phyloP scores from a whole-genome alignment of 73 alveolate genomes.

The Paramecium caudatum region DNA sequence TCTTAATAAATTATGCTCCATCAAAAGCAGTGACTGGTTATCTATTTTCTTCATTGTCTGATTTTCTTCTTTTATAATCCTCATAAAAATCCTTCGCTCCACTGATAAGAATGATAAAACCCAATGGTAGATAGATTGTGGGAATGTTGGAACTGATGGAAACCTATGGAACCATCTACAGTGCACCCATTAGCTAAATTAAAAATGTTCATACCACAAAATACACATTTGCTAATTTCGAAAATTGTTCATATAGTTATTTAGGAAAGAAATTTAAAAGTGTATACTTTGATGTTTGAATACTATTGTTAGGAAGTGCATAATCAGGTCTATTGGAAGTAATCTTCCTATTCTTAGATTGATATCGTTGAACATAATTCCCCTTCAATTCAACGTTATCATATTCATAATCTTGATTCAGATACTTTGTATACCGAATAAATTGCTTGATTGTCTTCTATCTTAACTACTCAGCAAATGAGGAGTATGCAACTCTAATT shows the following conservation, averaged over 20 bases:
- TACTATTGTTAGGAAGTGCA: slow-evolving; percentile 71
- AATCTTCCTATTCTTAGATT: slow-evolving; percentile 72
- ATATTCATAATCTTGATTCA: slow-evolving; percentile 50
- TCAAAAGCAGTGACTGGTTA: slow-evolving; percentile 78
- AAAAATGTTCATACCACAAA: slow-evolving; percentile 77
- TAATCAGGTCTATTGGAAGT: slow-evolving; percentile 74
- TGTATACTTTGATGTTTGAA: slow-evolving; percentile 84
- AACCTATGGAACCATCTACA: slow-evolving; percentile 85
- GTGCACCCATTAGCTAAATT: slow-evolving; percentile 66
- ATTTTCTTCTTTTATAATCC: slow-evolving; percentile 93
- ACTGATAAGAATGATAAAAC: slow-evolving; percentile 88
- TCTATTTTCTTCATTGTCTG: slow-evolving; percentile 93
- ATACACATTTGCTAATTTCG: slow-evolving; percentile 94
- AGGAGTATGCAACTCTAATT: background rate
- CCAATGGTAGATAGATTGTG: slow-evolving; percentile 89
- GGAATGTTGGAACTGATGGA: slow-evolving; percentile 93
- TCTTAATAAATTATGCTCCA: slow-evolving; percentile 70
- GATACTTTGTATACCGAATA: background rate
- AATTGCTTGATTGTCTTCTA: background rate
- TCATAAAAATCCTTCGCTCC: slow-evolving; percentile 95
- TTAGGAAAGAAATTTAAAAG: slow-evolving; percentile 84
- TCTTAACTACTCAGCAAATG: background rate
- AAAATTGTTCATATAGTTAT: slow-evolving; percentile 89
- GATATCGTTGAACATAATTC: slow-evolving; percentile 35
- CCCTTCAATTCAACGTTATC: slow-evolving; percentile 64